Evolutionary conservation across 306 rosid species (phyloP).

Genomic region (Begonia masoniana): DNA sequence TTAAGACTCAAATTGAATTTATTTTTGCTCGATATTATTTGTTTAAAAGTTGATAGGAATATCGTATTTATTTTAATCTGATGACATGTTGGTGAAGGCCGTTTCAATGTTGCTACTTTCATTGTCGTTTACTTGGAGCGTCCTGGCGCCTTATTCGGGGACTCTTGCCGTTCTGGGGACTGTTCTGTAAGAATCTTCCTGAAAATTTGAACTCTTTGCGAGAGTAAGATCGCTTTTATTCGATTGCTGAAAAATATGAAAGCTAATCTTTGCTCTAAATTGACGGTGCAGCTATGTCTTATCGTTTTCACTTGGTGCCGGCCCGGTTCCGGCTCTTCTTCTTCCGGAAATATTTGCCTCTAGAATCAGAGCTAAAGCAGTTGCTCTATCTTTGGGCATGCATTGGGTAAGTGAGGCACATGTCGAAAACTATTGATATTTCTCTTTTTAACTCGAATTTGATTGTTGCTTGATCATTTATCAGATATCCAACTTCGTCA

Average conservation of each 20-base stretch:
- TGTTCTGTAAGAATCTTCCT: slow-evolving; percentile 60
- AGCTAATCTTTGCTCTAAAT: slow-evolving; percentile 8
- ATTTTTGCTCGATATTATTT: too few species aligned
- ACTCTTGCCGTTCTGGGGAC: slow-evolving; percentile 79
- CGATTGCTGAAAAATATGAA: neutral
- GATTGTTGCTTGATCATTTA: slow-evolving; percentile 4
- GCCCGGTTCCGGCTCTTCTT: slow-evolving; percentile 98
- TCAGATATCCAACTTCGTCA: slow-evolving; percentile 82
- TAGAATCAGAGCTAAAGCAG: slow-evolving; percentile 94
- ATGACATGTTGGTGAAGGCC: slow-evolving; percentile 31
- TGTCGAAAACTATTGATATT: neutral
- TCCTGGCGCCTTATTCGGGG: slow-evolving; percentile 70
- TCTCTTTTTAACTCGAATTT: slow-evolving; percentile 3
- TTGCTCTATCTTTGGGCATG: slow-evolving; percentile 82
- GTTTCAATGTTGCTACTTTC: slow-evolving; percentile 94
- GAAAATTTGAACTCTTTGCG: neutral
- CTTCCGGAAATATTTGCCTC: slow-evolving; percentile 95
- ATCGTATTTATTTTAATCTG: too few species aligned
- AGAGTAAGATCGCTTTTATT: neutral
- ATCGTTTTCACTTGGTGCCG: slow-evolving; percentile 97
- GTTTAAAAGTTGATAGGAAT: too few species aligned
- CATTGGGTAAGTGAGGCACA: slow-evolving; percentile 89
- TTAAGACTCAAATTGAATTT: too few species aligned
- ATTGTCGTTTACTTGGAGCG: slow-evolving; percentile 74
- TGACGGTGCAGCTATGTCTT: slow-evolving; percentile 56